Conservation (phyloP, 1,139 yeast species). For the Petasospora rhodanensis region DNA sequence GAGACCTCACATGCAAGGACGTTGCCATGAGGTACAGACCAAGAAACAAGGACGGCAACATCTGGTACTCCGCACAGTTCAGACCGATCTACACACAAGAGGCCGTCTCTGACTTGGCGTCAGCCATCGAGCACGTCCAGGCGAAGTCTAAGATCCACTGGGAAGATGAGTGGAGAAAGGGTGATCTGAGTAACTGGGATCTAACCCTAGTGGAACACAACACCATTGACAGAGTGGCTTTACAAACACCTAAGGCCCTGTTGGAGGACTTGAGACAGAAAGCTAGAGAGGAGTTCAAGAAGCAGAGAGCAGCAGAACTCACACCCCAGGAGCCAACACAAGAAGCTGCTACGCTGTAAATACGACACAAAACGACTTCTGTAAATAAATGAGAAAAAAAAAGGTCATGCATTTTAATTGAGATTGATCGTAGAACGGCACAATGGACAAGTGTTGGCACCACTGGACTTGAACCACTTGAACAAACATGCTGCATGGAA, state of each 20-base stretch:
- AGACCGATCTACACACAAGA: slow-evolving; percentile 91
- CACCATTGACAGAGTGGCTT: slow-evolving; percentile 53
- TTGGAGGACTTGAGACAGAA: slow-evolving; percentile 50
- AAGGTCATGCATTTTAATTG: slow-evolving; percentile 7
- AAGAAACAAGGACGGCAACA: slow-evolving; percentile 71
- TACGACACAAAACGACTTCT: background rate
- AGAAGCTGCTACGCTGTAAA: no score
- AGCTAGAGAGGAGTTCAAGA: slow-evolving; percentile 30
- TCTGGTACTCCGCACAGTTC: slow-evolving; percentile 82
- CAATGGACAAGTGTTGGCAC: slow-evolving; percentile 87
- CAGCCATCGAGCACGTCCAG: slow-evolving; percentile 61
- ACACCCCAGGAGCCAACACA: no score
- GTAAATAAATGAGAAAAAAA: background rate
- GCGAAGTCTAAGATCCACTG: slow-evolving; percentile 55
- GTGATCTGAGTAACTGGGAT: slow-evolving; percentile 67
- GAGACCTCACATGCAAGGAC: slow-evolving; percentile 57
- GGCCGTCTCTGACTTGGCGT: slow-evolving; percentile 81
- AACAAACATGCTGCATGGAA: slow-evolving; percentile 97
- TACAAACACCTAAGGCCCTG: slow-evolving; percentile 61
- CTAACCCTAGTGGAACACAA: slow-evolving; percentile 52
- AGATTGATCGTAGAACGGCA: slow-evolving; percentile 50
- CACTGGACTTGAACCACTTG: slow-evolving; percentile 96
- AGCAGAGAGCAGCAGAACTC: no score
- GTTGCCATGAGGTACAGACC: slow-evolving; percentile 68
- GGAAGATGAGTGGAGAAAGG: slow-evolving; percentile 87